Evolutionary conservation across 2,329 filamentous ascomycete species (phyloP), one percentile per base, ranked within the genome.

Genomic region (Colletotrichum ledebouriae): DNA sequence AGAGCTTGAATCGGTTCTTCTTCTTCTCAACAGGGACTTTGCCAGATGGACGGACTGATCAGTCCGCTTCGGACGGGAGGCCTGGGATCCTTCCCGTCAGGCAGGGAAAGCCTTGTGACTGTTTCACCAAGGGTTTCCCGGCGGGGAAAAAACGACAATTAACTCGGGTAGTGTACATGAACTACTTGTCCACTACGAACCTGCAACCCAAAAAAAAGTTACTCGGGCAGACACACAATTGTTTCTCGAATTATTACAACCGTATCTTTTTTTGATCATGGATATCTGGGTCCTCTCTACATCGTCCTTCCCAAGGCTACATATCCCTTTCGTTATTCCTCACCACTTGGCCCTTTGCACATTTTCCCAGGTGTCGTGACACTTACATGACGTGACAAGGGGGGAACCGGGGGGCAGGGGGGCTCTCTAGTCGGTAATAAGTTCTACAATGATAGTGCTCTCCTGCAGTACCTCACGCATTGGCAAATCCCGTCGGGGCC

Each of bases 231-330:
- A 50, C n/a, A n/a, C 9, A 39, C 6, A 15, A 13, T 39, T 15
- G 37, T 39, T 39, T 15, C 37, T 29, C n/a, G 25, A 50, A 29
- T 13, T 50, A 33, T 33, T 4, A 33, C 17, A 50, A 50, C 47
- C 22, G n/a, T n/a, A 50, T 33, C 47, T 50, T 12, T 3, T 13
- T 39, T 13, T 39, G 11, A 39, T 39, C 15, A 13, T 39, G 10
- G 37, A 12, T 12, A 11, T 15, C 11, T 15, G 37, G 37, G 37
- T 39, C 37, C 11, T 17, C 37, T 39, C 12, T 39, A 4, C 53
- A 25, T 57, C 34, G 53, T 57, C 53, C 53, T 46, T 58, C 20
- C 52, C 52, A 37, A 53, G 46, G 37, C 11, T 20, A 12, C 46
- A 25, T 49, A 5, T 15, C 37, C 2, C 13, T 13, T 15, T 39